Base-by-base conservation (phyloP, 1,284 basidiomycete genomes). In the Irpex rosettiformis region DNA sequence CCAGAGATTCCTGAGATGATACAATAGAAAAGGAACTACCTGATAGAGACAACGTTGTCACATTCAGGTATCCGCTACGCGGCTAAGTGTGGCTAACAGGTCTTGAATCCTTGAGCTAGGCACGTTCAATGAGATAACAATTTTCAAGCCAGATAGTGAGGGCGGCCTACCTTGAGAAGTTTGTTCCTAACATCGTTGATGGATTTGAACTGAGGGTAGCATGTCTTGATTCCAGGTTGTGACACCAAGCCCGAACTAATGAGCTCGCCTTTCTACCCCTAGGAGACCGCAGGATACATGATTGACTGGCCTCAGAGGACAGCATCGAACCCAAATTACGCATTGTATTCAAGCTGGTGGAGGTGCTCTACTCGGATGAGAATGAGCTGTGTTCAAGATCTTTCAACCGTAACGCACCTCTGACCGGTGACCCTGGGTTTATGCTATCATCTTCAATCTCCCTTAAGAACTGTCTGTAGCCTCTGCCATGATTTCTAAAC, bases 201-300 rank as follows among this genome's bases (percentile, higher is more conserved):
- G 43, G 43, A 45, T 18, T 45, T 45, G 43, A 11, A 45, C 43
- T 45, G 21, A 18, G n/a, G n/a, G n/a, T n/a, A n/a, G n/a, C n/a
- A n/a, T 45, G 16, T 11, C 21, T 45, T 18, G 8, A n/a, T 8
- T 45, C 2, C 21, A 45, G n/a, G 13, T 18, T 18, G 3, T 18
- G 7, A 3, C 10, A 8, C 33, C 7, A 18, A 3, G 8, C 21
- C 10, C 7, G 24, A 51, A 11, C 11, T 11, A 24, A 28, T 6
- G 3, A 27, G 10, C 48, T 51, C 25, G 56, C 61, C 48, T 59
- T 62, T 28, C 58, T 51, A 18, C 54, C 42, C 13, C 58, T 49
- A 29, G 55, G 59, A 4, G 61, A 62, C 7, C 58, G 54, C 21
- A 62, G 29, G n/a, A 37, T 48, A 7, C 37, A 29, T 5, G 42